Conservation (phyloP, 108 stramenopile genomes). For the Fistulifera pelliculosa region DNA sequence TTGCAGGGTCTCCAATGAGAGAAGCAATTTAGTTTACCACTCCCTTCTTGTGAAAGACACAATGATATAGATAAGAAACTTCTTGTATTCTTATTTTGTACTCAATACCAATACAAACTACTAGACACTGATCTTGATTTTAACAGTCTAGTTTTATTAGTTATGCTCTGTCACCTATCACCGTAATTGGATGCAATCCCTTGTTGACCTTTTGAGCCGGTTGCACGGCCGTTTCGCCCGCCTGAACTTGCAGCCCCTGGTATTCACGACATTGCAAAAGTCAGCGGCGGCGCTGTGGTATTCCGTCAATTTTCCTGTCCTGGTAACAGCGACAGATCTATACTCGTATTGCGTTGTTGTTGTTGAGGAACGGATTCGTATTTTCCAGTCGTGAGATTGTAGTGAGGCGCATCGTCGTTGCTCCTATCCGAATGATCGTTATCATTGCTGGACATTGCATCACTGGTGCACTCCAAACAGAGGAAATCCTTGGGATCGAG, state of each 20-base stretch:
- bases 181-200: conserved; percentile 81
- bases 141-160: too few relatives aligned
- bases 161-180: conserved; percentile 3
- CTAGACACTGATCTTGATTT: too few relatives aligned
- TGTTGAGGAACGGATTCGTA: conserved; percentile 34
- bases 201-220: conserved; percentile 59
- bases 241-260: conserved; percentile 63
- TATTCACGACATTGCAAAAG: conserved; percentile 74
- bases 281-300: conserved; percentile 77
- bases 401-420: conserved; percentile 69
- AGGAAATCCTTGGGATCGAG: conserved; percentile 72
- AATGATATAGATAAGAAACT: too few relatives aligned
- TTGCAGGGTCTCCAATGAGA: too few relatives aligned
- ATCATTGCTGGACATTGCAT: conserved; percentile 5
- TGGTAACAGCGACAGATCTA: conserved; percentile 41
- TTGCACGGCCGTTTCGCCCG: conserved; percentile 58
- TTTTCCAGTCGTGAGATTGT: conserved; percentile 67
- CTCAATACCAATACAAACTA: too few relatives aligned
- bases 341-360: conserved; percentile 9
- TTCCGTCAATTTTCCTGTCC: conserved; percentile 64
- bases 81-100: too few relatives aligned
- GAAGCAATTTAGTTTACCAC: too few relatives aligned
- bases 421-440: conserved; percentile 8
- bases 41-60: too few relatives aligned
- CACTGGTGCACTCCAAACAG: conserved; percentile 3